Evolutionary conservation across 345 rosid genomes (phyloP).

Genomic region (Brassica nigra): DNA sequence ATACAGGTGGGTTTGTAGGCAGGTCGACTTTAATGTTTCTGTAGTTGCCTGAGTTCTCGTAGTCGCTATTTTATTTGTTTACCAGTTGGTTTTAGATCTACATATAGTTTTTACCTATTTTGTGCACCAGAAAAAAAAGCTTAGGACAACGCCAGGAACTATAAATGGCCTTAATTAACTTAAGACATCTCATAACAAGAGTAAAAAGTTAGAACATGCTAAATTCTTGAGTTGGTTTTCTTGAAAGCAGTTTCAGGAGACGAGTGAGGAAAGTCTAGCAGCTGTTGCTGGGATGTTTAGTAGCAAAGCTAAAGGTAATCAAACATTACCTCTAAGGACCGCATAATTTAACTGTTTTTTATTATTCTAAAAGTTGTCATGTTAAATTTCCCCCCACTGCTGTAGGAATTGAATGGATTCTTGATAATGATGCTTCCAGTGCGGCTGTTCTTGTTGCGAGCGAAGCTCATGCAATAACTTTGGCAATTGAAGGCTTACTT

Average conservation of each 20-base stretch:
- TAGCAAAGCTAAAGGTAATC: conserved; percentile 97
- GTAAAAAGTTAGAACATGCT: conserved; percentile 18
- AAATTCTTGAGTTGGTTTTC: conserved; percentile 37
- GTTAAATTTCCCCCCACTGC: neutral
- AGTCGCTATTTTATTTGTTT: conserved; percentile 4
- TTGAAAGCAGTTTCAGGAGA: conserved; percentile 72
- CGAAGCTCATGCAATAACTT: conserved; percentile 95
- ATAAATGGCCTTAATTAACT: conserved; percentile 9
- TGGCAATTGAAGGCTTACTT: conserved; percentile 93
- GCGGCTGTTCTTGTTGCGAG: conserved; percentile 97
- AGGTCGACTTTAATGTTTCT: conserved; percentile 11
- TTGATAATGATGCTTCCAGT: conserved; percentile 96
- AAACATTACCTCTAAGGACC: neutral
- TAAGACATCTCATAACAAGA: neutral
- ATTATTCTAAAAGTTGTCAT: conserved; percentile 1
- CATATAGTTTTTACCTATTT: conserved; percentile 9
- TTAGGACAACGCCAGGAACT: conserved; percentile 11
- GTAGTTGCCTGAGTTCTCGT: conserved; percentile 17
- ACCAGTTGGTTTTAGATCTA: neutral
- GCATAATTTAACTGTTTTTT: neutral
- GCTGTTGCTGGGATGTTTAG: conserved; percentile 99
- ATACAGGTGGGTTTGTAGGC: conserved; percentile 66
- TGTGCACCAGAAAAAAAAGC: conserved; percentile 1
- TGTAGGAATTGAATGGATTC: conserved; percentile 98
- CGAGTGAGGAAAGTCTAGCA: conserved; percentile 93